These are phyloP conservation scores for Sugiyamaella qingdaonensis DNA, from an alignment of 805 yeast species.

Conservation along the genomic window DNA sequence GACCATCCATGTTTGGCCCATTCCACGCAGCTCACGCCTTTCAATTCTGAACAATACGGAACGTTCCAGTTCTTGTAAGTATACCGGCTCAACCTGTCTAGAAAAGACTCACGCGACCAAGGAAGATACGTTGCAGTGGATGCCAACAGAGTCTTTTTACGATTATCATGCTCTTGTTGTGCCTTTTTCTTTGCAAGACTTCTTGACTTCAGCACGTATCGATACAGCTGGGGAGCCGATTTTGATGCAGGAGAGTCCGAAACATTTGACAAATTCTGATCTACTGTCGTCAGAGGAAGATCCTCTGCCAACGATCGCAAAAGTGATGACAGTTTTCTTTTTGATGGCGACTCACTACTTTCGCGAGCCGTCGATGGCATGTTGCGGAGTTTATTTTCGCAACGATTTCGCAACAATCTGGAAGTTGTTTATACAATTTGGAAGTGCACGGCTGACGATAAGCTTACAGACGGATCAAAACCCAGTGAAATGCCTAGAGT, in stretches of 20 bases:
- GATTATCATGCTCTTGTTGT: background rate
- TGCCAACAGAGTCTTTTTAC: background rate
- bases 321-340: background rate
- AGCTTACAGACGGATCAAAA: too few species aligned
- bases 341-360: background rate
- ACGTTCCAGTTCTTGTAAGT: conserved; percentile 11
- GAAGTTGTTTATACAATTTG: too few species aligned
- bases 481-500: too few species aligned
- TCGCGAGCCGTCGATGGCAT: background rate
- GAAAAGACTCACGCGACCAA: conserved; percentile 15
- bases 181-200: background rate
- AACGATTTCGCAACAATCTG: too few species aligned
- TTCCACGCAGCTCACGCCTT: conserved; percentile 4
- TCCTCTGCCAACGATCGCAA: background rate
- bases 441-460: too few species aligned
- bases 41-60: background rate
- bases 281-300: background rate
- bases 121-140: conserved; percentile 6
- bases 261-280: background rate
- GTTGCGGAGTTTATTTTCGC: too few species aligned
- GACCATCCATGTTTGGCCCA: conserved; percentile 17
- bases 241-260: background rate
- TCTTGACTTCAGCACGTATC: conserved; percentile 1
- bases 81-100: conserved; percentile 9
- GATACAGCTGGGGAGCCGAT: background rate